Evolutionary conservation across 352 stramenopile species (phyloP).

Genomic region (Phytopythium ostracodes): DNA sequence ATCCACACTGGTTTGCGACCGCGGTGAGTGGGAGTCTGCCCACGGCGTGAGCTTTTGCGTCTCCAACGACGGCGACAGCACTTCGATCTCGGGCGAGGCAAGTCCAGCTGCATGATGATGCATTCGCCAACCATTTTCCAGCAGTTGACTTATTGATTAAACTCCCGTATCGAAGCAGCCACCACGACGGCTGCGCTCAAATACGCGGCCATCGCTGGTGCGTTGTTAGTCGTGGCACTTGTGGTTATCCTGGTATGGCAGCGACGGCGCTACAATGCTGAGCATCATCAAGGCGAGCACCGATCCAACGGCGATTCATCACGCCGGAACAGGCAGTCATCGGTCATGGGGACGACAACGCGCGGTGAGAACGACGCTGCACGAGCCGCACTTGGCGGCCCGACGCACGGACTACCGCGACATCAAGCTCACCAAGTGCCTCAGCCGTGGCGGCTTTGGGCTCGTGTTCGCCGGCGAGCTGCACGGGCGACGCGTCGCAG

Average conservation of each 20-base stretch:
- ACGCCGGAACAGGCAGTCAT: neutral
- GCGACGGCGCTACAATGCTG: conserved; percentile 10
- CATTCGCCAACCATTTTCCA: too few relatives aligned
- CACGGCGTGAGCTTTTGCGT: conserved; percentile 28
- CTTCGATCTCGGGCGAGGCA: neutral
- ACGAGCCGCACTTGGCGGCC: conserved; percentile 26
- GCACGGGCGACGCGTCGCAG: conserved; percentile 21
- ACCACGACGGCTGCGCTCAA: conserved; percentile 10
- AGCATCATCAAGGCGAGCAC: neutral
- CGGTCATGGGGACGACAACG: neutral
- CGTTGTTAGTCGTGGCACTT: conserved; percentile 24
- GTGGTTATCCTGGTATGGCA: conserved; percentile 18
- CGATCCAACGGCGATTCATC: neutral
- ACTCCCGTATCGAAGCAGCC: neutral
- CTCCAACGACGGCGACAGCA: neutral
- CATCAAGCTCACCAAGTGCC: conserved; percentile 28
- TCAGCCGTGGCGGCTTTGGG: conserved; percentile 40
- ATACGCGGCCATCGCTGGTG: conserved; percentile 17
- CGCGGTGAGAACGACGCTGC: neutral
- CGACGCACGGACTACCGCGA: conserved; percentile 35
- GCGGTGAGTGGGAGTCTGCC: conserved; percentile 19
- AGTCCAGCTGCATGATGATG: too few relatives aligned
- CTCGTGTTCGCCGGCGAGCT: conserved; percentile 35
- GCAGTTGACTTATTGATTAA: neutral
- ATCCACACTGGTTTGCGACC: conserved; percentile 7